Evolutionary conservation across 306 rosid species (phyloP).

Genomic region (Medicago ruthenica): DNA sequence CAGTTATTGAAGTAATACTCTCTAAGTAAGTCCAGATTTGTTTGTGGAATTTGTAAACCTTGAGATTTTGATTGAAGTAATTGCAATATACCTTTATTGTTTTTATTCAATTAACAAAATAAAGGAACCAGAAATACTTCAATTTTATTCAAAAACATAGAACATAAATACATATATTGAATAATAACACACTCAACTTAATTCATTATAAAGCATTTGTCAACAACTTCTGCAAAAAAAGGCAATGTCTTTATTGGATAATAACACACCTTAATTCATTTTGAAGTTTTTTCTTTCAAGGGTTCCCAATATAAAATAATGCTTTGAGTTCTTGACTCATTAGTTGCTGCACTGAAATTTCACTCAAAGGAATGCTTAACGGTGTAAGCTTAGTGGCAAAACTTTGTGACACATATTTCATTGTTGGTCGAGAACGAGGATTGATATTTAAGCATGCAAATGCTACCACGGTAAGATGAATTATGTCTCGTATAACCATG

Average conservation of each 20-base stretch:
- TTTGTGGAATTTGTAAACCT: too few species aligned
- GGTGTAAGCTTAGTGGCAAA: neutral
- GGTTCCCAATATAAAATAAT: neutral
- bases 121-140: too few species aligned
- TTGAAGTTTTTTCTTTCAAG: neutral
- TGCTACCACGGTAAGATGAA: neutral
- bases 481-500: neutral
- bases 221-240: too few species aligned
- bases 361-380: neutral
- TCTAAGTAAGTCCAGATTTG: too few species aligned
- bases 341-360: slow-evolving; percentile 32
- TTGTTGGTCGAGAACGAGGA: slow-evolving; percentile 26
- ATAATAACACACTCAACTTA: neutral
- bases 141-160: too few species aligned
- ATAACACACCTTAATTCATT: neutral
- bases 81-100: too few species aligned
- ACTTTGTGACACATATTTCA: slow-evolving; percentile 9
- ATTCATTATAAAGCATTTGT: neutral
- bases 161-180: neutral
- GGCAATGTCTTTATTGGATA: too few species aligned
- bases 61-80: too few species aligned
- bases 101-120: too few species aligned
- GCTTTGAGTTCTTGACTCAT: neutral
- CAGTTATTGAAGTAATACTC: too few species aligned
- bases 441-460: slow-evolving; percentile 34